Evolutionary conservation across 2,329 filamentous ascomycete genomes (phyloP).

Genomic region (Verticillium zaregamsianum): DNA sequence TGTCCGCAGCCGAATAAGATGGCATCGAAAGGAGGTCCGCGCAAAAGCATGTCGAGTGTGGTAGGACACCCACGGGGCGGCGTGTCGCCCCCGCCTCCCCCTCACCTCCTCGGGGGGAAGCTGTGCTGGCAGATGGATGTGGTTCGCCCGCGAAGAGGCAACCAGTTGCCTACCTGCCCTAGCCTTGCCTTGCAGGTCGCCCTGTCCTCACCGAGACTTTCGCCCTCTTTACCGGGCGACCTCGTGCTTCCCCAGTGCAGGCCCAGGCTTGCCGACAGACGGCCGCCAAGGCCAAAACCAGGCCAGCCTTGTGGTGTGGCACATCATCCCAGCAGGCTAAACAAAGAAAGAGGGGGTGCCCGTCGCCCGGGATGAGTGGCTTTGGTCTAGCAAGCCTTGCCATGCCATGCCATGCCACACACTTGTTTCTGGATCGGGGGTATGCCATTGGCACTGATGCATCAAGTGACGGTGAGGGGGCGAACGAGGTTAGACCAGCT

Average conservation of each 20-base stretch:
- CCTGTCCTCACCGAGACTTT: background rate
- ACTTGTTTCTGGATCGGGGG: background rate
- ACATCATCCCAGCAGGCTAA: background rate
- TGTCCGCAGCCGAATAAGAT: background rate
- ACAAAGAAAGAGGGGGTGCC: background rate
- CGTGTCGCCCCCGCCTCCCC: background rate
- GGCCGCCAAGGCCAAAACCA: background rate
- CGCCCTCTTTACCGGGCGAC: background rate
- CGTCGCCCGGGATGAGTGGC: background rate
- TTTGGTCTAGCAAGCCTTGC: background rate
- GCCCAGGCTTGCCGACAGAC: background rate
- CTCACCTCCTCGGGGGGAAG: no score
- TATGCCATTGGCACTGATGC: background rate
- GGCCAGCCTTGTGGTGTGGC: background rate
- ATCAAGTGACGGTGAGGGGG: background rate
- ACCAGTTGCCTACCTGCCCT: background rate
- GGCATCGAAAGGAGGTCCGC: background rate
- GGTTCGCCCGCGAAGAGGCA: background rate
- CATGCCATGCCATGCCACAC: background rate
- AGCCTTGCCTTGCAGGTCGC: background rate
- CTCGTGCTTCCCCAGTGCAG: background rate
- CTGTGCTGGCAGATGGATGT: background rate
- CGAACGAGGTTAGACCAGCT: background rate
- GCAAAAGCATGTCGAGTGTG: background rate
- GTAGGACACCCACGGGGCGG: background rate